These are phyloP conservation scores for Umbelopsis sp. DNA, from an alignment of 192 early-diverging fungal genomes.

Conservation along the genomic window DNA sequence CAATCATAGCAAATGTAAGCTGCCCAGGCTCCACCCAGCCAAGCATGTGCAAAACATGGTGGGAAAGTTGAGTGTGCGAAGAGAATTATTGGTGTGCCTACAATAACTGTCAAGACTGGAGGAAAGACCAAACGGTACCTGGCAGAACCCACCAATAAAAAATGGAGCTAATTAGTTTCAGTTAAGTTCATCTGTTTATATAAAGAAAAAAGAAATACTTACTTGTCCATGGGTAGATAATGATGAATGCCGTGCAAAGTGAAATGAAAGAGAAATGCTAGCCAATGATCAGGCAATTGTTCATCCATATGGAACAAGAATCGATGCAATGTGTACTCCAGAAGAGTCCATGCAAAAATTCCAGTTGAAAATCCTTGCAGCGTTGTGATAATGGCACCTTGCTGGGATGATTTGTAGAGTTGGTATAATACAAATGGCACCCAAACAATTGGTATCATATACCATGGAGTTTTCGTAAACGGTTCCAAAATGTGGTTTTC, in stretches of 20 bases:
- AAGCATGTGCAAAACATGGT: constrained; percentile 58
- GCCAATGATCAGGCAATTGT: constrained; percentile 79
- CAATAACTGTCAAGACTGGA: constrained; percentile 72
- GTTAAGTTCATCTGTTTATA: neutral
- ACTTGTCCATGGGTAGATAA: constrained; percentile 94
- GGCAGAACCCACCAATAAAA: neutral
- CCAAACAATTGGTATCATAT: constrained; percentile 85
- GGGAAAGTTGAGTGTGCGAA: constrained; percentile 57
- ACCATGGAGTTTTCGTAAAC: constrained; percentile 91
- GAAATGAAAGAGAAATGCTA: constrained; percentile 82
- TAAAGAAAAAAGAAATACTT: constrained; percentile 5
- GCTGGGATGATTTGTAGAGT: constrained; percentile 21
- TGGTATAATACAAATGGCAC: constrained; percentile 67
- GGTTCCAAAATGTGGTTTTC: constrained; percentile 66
- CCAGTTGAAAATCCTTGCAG: constrained; percentile 61
- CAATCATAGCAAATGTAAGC: constrained; percentile 92
- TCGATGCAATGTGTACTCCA: constrained; percentile 91
- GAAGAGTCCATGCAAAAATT: constrained; percentile 76
- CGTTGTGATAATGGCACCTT: constrained; percentile 21
- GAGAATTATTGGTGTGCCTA: constrained; percentile 63
- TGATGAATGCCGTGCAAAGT: constrained; percentile 97
- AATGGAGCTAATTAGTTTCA: neutral
- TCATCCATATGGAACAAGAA: constrained; percentile 94
- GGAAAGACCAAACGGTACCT: constrained; percentile 96
- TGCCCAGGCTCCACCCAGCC: constrained; percentile 70